phyloP scores from a whole-genome alignment of 257 asterid genomes.

The Plantago ovata region DNA sequence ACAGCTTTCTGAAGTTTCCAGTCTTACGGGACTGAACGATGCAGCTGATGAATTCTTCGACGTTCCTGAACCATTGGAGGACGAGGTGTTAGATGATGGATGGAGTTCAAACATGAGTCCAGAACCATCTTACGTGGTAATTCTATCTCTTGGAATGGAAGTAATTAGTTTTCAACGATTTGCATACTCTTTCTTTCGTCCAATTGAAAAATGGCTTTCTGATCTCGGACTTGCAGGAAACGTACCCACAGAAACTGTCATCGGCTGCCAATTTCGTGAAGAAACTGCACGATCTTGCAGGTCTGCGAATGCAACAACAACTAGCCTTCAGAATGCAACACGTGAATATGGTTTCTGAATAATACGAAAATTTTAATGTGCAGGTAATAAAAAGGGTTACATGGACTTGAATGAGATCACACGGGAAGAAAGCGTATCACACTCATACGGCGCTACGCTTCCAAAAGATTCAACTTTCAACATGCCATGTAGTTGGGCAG shows the following conservation, averaged over 20 bases:
- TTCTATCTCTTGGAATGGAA: neutral
- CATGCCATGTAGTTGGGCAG: slow-evolving; percentile 65
- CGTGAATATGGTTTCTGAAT: slow-evolving; percentile 1
- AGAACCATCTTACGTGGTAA: slow-evolving; percentile 42
- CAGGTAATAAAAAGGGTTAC: slow-evolving; percentile 76
- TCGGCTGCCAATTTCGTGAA: slow-evolving; percentile 64
- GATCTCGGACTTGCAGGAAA: slow-evolving; percentile 38
- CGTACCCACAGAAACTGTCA: slow-evolving; percentile 41
- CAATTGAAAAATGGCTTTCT: neutral
- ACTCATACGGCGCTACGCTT: slow-evolving; percentile 65
- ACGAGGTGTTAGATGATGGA: slow-evolving; percentile 44
- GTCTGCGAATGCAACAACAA: slow-evolving; percentile 28
- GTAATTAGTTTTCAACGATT: too few relatives aligned
- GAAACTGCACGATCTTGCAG: slow-evolving; percentile 65
- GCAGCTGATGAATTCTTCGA: slow-evolving; percentile 71
- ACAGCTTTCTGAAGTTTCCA: slow-evolving; percentile 36
- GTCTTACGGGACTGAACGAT: slow-evolving; percentile 55
- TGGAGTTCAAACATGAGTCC: slow-evolving; percentile 37
- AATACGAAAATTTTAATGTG: slow-evolving; percentile 3
- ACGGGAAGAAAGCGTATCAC: slow-evolving; percentile 42
- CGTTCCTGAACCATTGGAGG: slow-evolving; percentile 64
- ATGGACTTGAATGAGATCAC: slow-evolving; percentile 53
- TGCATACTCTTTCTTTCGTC: neutral
- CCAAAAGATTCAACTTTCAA: slow-evolving; percentile 52
- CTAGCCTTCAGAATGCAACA: slow-evolving; percentile 3